Evolutionary conservation across 1,284 basidiomycete species (phyloP).

Genomic region (Leccinum subrobustum): DNA sequence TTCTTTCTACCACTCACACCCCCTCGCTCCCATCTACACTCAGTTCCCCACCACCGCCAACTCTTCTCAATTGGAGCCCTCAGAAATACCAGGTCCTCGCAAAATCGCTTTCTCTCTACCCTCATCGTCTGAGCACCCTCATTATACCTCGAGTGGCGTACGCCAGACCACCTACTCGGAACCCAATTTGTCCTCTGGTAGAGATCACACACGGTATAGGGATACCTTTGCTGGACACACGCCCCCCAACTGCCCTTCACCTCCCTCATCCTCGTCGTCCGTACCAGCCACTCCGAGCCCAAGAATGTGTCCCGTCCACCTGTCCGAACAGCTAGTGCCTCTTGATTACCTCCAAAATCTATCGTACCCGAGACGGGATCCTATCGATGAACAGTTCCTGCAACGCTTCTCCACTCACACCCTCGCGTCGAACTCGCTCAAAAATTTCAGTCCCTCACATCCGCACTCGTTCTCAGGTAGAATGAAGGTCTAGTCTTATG

Average conservation of each 20-base stretch:
- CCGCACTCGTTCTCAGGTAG: slow-evolving; percentile 31
- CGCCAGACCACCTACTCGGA: slow-evolving; percentile 37
- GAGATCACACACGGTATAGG: slow-evolving; percentile 24
- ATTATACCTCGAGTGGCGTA: slow-evolving; percentile 18
- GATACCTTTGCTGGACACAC: slow-evolving; percentile 13
- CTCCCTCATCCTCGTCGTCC: slow-evolving; percentile 31
- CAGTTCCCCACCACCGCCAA: slow-evolving; percentile 36
- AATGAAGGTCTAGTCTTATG: slow-evolving; percentile 21
- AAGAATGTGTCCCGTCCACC: slow-evolving; percentile 25
- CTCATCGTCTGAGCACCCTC: slow-evolving; percentile 28
- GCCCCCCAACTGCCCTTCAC: slow-evolving; percentile 25
- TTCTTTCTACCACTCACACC: slow-evolving; percentile 29
- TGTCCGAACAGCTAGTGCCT: slow-evolving; percentile 50
- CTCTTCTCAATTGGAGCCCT: slow-evolving; percentile 26
- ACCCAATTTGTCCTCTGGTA: slow-evolving; percentile 25
- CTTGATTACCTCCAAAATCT: slow-evolving; percentile 57
- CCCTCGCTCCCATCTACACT: slow-evolving; percentile 24
- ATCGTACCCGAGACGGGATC: slow-evolving; percentile 51
- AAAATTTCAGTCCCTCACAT: slow-evolving; percentile 17
- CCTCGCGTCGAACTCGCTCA: slow-evolving; percentile 23
- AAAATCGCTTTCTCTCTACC: slow-evolving; percentile 34
- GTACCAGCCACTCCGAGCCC: slow-evolving; percentile 35
- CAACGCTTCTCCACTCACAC: slow-evolving; percentile 46
- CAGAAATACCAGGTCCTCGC: slow-evolving; percentile 20
- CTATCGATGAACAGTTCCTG: slow-evolving; percentile 56